Base-by-base conservation (phyloP, 352 stramenopile genomes). In the Phytopythium vexans region DNA sequence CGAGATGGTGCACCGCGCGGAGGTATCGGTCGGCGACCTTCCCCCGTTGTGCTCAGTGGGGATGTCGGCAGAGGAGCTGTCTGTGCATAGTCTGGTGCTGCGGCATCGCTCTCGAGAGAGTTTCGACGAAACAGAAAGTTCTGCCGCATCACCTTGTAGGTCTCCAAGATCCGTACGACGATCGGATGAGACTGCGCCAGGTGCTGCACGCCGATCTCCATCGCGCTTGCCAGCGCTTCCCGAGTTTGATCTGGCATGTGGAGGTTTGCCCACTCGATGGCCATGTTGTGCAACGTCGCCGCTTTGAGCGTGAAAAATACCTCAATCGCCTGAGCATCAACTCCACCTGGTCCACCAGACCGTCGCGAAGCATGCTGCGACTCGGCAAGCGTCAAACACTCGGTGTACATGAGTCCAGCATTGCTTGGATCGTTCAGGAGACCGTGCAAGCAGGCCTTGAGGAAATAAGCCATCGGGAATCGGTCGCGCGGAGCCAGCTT, bases 81-180 rank as follows among this genome's bases (percentile, higher is more conserved):
- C 6, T 40, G 40, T 7, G 32, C 50, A 15, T 39, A 59, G 9
- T 10, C 34, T 15, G 15, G 33, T 31, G 27, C 42, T 1, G 45
- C 16, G 0, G 54, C 47, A 31, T 35, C n/a, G 27, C 42, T 64
- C 12, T 45, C 32, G 10, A 38, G 55, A 10, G 31, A 61, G 16
- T 21, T 59, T 11, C 62, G 67, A 37, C 52, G 69, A 42, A 86
- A 82, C 31, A 89, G 45, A 42, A 89, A 89, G 37, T 74, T 82
- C 60, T 83, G 68, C 21, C 77, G 66, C 69, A 89, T 77, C 11
- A 84, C 59, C 51, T 89, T 89, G 64, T 83, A 89, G 32, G 77
- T 86, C 45, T 85, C 77, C 21, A 86, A 36, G 33, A 86, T 79
- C 4, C 77, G 59, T n/a, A 68, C 36, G 1, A 86, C 73, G 1